Percentiles rank a stretch among this genome's conserved stretches.
Conservation (phyloP, 306 rosid genomes). For the Ammopiptanthus mongolicus region DNA sequence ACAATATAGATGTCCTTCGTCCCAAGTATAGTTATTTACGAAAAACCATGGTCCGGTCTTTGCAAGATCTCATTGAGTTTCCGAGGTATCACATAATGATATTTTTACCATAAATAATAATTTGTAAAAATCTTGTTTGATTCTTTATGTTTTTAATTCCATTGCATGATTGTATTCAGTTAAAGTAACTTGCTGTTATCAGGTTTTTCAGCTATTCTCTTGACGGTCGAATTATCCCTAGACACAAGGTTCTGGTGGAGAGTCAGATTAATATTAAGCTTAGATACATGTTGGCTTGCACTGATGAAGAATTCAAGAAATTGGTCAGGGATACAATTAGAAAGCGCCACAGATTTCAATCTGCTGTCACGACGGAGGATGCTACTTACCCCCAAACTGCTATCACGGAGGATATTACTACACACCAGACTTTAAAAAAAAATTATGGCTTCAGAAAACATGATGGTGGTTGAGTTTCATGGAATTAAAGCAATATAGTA, state of each 20-base stretch:
- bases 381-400: conserved; percentile 13
- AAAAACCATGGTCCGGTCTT: conserved; percentile 77
- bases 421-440: not conserved
- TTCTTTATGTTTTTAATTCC: not conserved
- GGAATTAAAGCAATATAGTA: not conserved
- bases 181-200: conserved; percentile 6
- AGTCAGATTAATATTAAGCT: conserved; percentile 64
- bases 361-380: conserved; percentile 28
- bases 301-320: conserved; percentile 70
- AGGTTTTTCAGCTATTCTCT: conserved; percentile 96
- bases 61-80: conserved; percentile 77
- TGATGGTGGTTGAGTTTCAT: not conserved
- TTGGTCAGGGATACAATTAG: conserved; percentile 45
- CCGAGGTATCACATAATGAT: conserved; percentile 56
- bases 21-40: conserved; percentile 80
- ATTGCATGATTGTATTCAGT: not conserved
- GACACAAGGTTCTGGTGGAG: conserved; percentile 84
- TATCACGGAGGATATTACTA: conserved; percentile 1
- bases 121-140: not conserved
- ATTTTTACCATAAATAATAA: not conserved
- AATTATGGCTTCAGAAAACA: not conserved
- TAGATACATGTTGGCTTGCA: conserved; percentile 72
- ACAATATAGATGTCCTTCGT: conserved; percentile 66
- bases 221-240: conserved; percentile 74
- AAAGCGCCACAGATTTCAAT: conserved; percentile 54